Conservation (phyloP, 345 rosid species). For the Trapa incisa region DNA sequence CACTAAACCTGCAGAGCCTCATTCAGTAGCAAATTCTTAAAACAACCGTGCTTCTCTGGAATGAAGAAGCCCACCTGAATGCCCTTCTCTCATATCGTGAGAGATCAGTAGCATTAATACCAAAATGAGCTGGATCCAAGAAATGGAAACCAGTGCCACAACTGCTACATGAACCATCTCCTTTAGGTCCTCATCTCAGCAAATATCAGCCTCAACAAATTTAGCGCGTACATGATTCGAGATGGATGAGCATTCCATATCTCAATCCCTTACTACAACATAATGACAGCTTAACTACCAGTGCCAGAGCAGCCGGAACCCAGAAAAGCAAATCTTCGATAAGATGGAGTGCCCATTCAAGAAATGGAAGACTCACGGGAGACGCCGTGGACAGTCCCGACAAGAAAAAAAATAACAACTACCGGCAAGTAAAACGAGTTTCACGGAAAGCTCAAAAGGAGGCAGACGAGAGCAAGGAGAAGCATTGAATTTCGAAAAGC, state of each 20-base stretch:
- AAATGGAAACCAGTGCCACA: too few relatives aligned
- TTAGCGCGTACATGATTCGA: not conserved
- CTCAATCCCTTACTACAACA: not conserved
- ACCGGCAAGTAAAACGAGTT: not conserved
- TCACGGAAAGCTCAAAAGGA: not conserved
- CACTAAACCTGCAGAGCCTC: too few relatives aligned
- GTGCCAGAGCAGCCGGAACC: not conserved
- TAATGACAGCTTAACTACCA: not conserved
- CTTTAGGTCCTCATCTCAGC: not conserved
- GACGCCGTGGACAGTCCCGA: conserved; percentile 27
- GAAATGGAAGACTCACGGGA: conserved; percentile 51
- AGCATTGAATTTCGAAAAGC: not conserved
- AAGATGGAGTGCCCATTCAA: conserved; percentile 1
- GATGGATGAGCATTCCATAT: not conserved
- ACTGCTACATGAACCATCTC: too few relatives aligned
- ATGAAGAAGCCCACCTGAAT: too few relatives aligned
- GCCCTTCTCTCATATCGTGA: too few relatives aligned
- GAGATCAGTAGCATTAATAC: too few relatives aligned
- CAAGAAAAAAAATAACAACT: not conserved
- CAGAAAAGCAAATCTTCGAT: conserved; percentile 4
- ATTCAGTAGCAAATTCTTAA: too few relatives aligned
- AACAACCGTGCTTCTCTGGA: too few relatives aligned
- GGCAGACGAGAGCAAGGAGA: not conserved
- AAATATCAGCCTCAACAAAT: not conserved
- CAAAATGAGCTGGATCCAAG: too few relatives aligned